Percentiles rank a stretch among this genome's conserved stretches.
Conservation (phyloP, 345 rosid species). For the Gossypium rotundifolium region DNA sequence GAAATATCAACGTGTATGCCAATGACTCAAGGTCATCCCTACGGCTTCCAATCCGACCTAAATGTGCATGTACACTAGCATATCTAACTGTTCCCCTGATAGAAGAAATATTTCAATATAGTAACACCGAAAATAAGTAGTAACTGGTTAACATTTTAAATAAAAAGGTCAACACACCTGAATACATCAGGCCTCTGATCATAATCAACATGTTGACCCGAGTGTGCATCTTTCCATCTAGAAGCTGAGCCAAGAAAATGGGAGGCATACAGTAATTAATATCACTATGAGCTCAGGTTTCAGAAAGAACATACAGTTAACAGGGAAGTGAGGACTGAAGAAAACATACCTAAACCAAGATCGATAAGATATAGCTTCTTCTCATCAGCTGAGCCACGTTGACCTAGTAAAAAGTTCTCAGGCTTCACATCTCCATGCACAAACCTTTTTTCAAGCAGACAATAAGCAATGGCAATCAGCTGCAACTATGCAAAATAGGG, state of each 20-base stretch:
- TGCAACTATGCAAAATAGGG: neutral
- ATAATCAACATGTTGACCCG: conserved; percentile 84
- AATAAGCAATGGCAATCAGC: conserved; percentile 15
- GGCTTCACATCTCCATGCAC: conserved; percentile 97
- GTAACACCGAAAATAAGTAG: neutral
- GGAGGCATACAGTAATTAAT: conserved; percentile 7
- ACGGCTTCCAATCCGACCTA: conserved; percentile 86
- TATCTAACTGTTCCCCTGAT: conserved; percentile 93
- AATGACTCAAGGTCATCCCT: conserved; percentile 97
- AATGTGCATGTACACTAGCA: conserved; percentile 95
- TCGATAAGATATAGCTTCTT: conserved; percentile 84
- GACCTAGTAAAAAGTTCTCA: conserved; percentile 89
- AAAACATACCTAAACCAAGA: conserved; percentile 77
- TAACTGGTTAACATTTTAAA: neutral
- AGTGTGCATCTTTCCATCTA: conserved; percentile 74
- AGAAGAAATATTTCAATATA: conserved; percentile 16
- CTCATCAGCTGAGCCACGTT: conserved; percentile 72
- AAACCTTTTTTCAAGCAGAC: conserved; percentile 44
- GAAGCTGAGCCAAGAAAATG: conserved; percentile 54
- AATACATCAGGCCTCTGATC: conserved; percentile 96
- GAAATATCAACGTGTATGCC: conserved; percentile 90
- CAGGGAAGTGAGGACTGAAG: neutral
- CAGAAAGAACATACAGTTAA: neutral
- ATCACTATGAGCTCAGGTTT: neutral
- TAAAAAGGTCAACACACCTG: conserved; percentile 40